Evolutionary conservation across 2,329 filamentous ascomycete species (phyloP), one percentile per base, ranked within the genome.

Genomic region (Monilinia aucupariae): DNA sequence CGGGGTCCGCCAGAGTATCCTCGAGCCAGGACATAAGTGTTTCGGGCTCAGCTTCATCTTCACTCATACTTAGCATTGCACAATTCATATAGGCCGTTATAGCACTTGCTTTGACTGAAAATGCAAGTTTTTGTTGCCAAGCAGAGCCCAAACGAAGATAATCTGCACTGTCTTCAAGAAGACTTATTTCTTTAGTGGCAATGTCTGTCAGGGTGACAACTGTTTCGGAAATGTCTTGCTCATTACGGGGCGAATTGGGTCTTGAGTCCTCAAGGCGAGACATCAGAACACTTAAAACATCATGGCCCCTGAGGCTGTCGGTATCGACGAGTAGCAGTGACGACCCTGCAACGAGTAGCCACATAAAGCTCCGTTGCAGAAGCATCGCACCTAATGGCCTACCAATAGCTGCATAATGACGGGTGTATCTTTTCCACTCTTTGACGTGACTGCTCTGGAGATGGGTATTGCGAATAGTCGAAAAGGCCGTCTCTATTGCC

Each of bases 351-450:
- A 92, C 87, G 15, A 97, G 81, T 39, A 97, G 83, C 75, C 86
- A 87, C 81, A 96, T 91, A 73, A 96, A 96, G 67, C 88, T 92
- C 71, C 91, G 86, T 74, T 96, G 92, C 27, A 99, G 77, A 7
- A 97, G 82, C 88, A 97, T 94, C 15, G 92, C 91, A 12, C 94
- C 92, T 50, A 99, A 78, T 0, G 96, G 93, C 25, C 91, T 85
- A 12, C 90, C 90, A 64, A 85, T 82, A 20, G 86, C 83, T 34
- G 90, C 86, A 76, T 97, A 99, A 65, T 92, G 89, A 51, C 88
- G 89, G 63, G 91, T 78, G 75, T 91, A 91, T 67, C 88, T 86
- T 76, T 90, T 96, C 94, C 94, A 99, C 68, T 96, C 90, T 71
- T 86, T 89, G 25, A 90, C 79, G 34, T 83, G 78, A 54, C 82